A percentile compares a stretch with the other conserved stretches of the same genome.
Conservation (phyloP, 371 early-diverging fungal genomes). For the Zopfochytrium polystomum region DNA sequence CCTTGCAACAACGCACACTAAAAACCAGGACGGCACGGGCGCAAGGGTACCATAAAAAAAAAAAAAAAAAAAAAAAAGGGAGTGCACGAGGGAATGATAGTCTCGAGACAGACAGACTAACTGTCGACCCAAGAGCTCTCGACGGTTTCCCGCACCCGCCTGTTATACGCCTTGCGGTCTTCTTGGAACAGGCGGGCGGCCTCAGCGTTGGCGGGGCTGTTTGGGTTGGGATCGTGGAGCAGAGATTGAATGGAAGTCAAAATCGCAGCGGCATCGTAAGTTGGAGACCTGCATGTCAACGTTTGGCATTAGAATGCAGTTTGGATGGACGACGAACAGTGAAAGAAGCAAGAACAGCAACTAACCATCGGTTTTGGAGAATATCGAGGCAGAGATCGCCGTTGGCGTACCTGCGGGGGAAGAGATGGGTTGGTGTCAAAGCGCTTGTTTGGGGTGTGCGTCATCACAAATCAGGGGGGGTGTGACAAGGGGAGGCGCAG, state of each 20-base stretch:
- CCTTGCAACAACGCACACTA: too few species aligned
- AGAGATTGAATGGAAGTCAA: constrained; percentile 96
- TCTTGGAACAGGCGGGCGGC: constrained; percentile 93
- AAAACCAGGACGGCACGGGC: too few species aligned
- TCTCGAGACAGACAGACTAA: constrained; percentile 7
- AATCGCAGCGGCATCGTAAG: constrained; percentile 95
- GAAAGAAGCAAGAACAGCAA: background rate
- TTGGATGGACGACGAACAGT: background rate
- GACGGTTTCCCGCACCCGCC: constrained; percentile 91
- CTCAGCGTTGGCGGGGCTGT: constrained; percentile 97
- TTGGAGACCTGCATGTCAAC: constrained; percentile 66
- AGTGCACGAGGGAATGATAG: too few species aligned
- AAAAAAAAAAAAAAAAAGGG: too few species aligned
- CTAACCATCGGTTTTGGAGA: constrained; percentile 90
- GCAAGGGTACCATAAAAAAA: too few species aligned
- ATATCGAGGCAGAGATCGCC: constrained; percentile 99
- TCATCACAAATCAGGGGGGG: too few species aligned
- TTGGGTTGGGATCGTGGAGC: constrained; percentile 97
- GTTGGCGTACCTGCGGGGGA: too few species aligned
- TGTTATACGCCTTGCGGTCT: constrained; percentile 88
- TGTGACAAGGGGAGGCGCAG: too few species aligned
- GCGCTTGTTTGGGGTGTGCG: too few species aligned
- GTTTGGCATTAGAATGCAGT: background rate
- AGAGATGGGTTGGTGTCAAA: too few species aligned
- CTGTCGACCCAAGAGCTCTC: constrained; percentile 78